Evolutionary conservation across 495 filamentous ascomycete genomes (phyloP), one percentile per base, ranked within the genome.

Genomic region (Daldinia loculata): DNA sequence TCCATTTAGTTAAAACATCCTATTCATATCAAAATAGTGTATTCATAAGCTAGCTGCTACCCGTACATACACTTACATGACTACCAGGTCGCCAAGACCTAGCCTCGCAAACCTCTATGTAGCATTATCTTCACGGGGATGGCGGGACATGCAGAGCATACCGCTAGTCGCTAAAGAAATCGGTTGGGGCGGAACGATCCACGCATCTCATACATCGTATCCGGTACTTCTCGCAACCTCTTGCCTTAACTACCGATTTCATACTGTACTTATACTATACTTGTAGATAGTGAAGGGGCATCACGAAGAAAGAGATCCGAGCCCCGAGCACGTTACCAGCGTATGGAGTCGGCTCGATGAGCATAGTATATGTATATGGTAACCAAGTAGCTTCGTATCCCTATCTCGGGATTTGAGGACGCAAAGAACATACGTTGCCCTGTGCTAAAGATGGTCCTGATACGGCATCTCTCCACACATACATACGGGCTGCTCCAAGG

Each of bases 131-230:
- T 60, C 38, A 60, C 24, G 57, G 36, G 57, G 57, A 45, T 24
- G 15, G 34, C 36, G 36, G 24, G 57, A 19, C 57, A 36, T 45
- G 38, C 39, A 43, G 41, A 60, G 24, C 57, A 43, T 43, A 57
- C 30, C 55, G 30, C 30, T 34, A 57, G 12, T 57, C 34, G 32
- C 32, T 24, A n/a, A 53, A 53, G 32, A 22, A 57, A 39, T 22
- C 55, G 32, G 55, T 24, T 57, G 34, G 22, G 32, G 55, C 55
- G 34, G 55, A 57, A 34, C 34, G 55, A 57, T 57, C 34, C 55
- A 38, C 32, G 55, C 30, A 57, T 39, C 32, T 38, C 32, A 24
- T 17, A 57, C 24, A 53, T 27, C 26, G 26, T 53, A 53, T 53
- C 26, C 27, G 6, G 27, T 53, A 53, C 50, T 30, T 53, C 27